phyloP scores from a whole-genome alignment of 805 yeast genomes.

The Hanseniaspora lachancei region DNA sequence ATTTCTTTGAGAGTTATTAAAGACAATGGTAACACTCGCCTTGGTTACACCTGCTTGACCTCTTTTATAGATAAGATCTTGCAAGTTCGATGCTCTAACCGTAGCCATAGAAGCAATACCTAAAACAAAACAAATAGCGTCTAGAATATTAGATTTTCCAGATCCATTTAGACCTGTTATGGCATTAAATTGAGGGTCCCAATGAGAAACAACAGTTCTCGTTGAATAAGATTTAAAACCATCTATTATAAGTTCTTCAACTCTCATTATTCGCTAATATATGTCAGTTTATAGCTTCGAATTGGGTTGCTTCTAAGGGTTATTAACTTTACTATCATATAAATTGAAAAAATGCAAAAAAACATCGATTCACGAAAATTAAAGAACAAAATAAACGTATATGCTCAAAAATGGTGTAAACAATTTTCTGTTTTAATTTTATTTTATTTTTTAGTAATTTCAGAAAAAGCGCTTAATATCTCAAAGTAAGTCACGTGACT shows the following conservation, averaged over 20 bases:
- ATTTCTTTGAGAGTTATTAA: slow-evolving; percentile 65
- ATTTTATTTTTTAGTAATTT: no score
- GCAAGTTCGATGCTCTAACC: slow-evolving; percentile 83
- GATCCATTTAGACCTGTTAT: slow-evolving; percentile 96
- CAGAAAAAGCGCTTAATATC: no score
- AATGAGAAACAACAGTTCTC: slow-evolving; percentile 83
- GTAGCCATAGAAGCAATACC: slow-evolving; percentile 93
- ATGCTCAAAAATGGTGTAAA: no score
- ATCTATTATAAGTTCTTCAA: slow-evolving; percentile 91
- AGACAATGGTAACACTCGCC: slow-evolving; percentile 91
- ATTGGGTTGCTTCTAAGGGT: no score
- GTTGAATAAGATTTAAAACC: slow-evolving; percentile 97
- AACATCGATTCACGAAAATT: no score
- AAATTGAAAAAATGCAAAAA: no score
- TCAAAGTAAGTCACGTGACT: no score
- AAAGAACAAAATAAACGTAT: no score
- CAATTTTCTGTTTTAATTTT: no score
- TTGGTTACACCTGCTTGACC: slow-evolving; percentile 98
- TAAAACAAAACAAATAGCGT: slow-evolving; percentile 94
- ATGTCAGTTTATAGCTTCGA: no score
- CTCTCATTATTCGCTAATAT: slow-evolving; percentile 44
- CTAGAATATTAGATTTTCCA: slow-evolving; percentile 91
- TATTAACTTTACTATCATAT: no score
- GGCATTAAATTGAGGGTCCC: slow-evolving; percentile 96
- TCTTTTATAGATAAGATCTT: slow-evolving; percentile 87